These are phyloP conservation scores for Corinectria fuckeliana DNA, from an alignment of 2,329 filamentous ascomycete genomes.

Conservation along the genomic window DNA sequence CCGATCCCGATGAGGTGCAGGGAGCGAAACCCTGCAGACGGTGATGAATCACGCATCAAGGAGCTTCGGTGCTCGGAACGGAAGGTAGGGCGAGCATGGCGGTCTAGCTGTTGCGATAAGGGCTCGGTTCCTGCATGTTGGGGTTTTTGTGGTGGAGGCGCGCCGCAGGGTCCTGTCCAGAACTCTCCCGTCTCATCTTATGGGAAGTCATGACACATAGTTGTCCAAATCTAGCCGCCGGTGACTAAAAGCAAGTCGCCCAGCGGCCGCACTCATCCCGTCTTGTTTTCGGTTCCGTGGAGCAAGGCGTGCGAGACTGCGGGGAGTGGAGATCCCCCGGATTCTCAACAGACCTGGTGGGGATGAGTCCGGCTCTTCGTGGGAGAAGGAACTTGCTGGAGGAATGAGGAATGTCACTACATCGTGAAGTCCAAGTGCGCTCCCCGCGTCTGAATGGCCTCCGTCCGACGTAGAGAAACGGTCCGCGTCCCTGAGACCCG, in stretches of 20 bases:
- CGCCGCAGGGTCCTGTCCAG: not conserved
- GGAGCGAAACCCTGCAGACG: constrained; percentile 7
- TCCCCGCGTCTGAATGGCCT: not conserved
- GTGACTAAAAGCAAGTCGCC: constrained; percentile 5
- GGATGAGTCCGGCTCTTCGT: constrained; percentile 6
- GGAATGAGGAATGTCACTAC: not conserved
- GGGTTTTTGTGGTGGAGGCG: not conserved
- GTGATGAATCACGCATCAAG: constrained; percentile 11
- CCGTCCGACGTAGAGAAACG: not conserved
- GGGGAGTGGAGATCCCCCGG: constrained; percentile 18
- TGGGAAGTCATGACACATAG: constrained; percentile 1
- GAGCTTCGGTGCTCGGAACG: constrained; percentile 5
- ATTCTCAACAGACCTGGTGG: constrained; percentile 6
- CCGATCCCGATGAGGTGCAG: constrained; percentile 17
- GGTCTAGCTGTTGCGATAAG: constrained; percentile 3
- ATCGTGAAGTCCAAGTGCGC: not conserved
- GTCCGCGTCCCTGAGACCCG: not conserved
- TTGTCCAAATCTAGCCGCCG: not conserved
- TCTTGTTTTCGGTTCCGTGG: constrained; percentile 8
- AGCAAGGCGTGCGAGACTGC: constrained; percentile 11
- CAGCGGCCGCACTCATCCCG: not conserved
- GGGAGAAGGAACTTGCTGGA: not conserved
- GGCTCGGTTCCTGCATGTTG: constrained; percentile 19
- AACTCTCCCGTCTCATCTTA: not conserved
- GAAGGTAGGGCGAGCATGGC: constrained; percentile 9